Percentiles rank a stretch among this genome's conserved stretches.
Conservation (phyloP, 768 basidiomycete genomes). For the Gloeostereum incarnatum region DNA sequence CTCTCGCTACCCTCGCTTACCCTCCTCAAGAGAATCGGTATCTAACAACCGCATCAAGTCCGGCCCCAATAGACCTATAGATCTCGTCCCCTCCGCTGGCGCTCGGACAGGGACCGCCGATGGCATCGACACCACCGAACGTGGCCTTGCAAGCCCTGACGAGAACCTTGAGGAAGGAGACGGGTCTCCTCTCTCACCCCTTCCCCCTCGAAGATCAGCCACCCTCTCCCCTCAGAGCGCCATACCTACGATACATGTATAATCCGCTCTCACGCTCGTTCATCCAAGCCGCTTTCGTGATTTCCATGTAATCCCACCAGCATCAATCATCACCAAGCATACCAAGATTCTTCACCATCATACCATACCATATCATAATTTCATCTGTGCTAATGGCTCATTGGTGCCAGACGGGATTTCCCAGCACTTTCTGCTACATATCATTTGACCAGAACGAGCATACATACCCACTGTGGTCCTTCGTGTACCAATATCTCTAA, state of each 20-base stretch:
- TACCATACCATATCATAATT: too few species aligned
- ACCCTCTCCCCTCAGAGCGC: slow-evolving; percentile 24
- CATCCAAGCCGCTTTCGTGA: too few species aligned
- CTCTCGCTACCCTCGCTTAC: slow-evolving; percentile 3
- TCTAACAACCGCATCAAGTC: slow-evolving; percentile 83
- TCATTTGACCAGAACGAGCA: too few species aligned
- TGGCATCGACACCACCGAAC: slow-evolving; percentile 52
- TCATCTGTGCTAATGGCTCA: too few species aligned
- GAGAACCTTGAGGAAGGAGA: slow-evolving; percentile 34
- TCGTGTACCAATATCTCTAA: too few species aligned
- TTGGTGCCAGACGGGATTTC: too few species aligned
- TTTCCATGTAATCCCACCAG: too few species aligned
- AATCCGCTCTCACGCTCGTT: too few species aligned
- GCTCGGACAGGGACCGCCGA: slow-evolving; percentile 55
- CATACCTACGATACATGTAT: slow-evolving; percentile 33
- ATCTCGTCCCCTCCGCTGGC: slow-evolving; percentile 64
- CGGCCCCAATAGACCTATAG: slow-evolving; percentile 64
- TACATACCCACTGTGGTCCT: too few species aligned
- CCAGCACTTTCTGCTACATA: too few species aligned
- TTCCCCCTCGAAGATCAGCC: slow-evolving; percentile 18
- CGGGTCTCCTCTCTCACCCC: slow-evolving; percentile 15
- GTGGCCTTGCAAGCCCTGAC: slow-evolving; percentile 33
- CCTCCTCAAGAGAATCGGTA: slow-evolving; percentile 56
- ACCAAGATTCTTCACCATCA: too few species aligned
- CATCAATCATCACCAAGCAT: too few species aligned